phyloP scores from a whole-genome alignment of 768 basidiomycete species.

The Rhodocollybia butyracea region DNA sequence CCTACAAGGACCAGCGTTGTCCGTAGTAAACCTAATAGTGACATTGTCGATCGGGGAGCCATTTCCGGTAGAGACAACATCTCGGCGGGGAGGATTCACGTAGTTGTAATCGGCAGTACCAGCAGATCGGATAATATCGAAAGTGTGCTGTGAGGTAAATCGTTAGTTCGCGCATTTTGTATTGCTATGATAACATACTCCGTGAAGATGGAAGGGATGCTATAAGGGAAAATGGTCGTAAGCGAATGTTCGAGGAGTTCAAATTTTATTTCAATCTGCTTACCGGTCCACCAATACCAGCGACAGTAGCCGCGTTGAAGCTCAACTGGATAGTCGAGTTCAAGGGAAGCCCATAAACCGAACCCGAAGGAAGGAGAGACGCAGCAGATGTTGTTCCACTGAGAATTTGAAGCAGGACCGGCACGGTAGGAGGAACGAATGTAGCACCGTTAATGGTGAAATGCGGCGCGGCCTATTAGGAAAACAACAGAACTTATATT shows the following conservation, averaged over 20 bases:
- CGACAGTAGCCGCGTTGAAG: constrained; percentile 29
- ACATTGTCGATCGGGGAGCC: constrained; percentile 23
- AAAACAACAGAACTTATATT: neutral
- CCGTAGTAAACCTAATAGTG: constrained; percentile 41
- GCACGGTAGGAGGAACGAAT: constrained; percentile 30
- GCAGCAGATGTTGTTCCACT: constrained; percentile 24
- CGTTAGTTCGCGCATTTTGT: too few species aligned
- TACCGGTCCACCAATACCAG: constrained; percentile 15
- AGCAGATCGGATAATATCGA: constrained; percentile 25
- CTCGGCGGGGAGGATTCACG: constrained; percentile 38
- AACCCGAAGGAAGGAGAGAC: constrained; percentile 26
- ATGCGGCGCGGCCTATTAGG: constrained; percentile 6
- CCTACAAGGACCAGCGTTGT: constrained; percentile 7
- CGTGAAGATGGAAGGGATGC: constrained; percentile 36
- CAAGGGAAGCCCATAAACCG: constrained; percentile 33
- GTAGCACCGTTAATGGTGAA: constrained; percentile 30
- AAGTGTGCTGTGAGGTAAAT: constrained; percentile 9
- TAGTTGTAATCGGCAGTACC: constrained; percentile 26
- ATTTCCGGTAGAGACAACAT: constrained; percentile 21
- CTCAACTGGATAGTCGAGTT: constrained; percentile 35
- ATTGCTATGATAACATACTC: too few species aligned
- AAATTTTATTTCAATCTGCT: neutral
- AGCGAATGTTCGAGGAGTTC: neutral
- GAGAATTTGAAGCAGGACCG: constrained; percentile 42
- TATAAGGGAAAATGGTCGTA: neutral